Base-by-base conservation (phyloP, 2,329 filamentous ascomycete species). In the Aspergillus tubingensis region DNA sequence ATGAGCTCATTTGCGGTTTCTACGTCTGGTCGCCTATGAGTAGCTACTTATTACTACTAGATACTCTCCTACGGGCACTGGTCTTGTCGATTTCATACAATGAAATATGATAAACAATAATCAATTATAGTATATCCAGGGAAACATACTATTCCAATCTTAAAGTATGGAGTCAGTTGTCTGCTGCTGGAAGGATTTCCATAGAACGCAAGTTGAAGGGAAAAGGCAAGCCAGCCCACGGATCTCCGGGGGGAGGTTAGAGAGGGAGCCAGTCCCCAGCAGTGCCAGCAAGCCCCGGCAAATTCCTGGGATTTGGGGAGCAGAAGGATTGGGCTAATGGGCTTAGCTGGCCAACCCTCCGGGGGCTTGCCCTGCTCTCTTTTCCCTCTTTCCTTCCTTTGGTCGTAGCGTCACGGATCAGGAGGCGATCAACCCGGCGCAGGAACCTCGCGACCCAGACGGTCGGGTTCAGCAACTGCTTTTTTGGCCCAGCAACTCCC, bases 381-480 rank as follows among this genome's bases (percentile, higher is more conserved):
- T 11, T 30, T 30, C 8, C 27, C 36, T 53, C 21, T 38, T 57
- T 25, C 21, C 36, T 51, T 21, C 55, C 36, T 25, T 57, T 15
- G 44, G 44, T 39, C 39, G 59, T 55, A 57, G 61, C 58, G 27
- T 59, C 60, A 64, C 57, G 60, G 63, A 62, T 60, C 60, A 60
- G 63, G 61, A 62, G 61, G 48, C 43, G 67, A 68, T 65, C 65
- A 67, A 57, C 65, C 66, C 65, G 66, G 64, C 68, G 67, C 68
- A 70, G 69, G 66, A 70, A 70, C 69, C 62, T 69, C 51, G 38
- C 59, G 68, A 68, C 62, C 70, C 70, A 70, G 57, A 64, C 65
- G 30, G 62, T 71, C 70, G 70, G 70, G 66, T 67, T 65, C 62
- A 58, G 53, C 47, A 25, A 50, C 49, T 27, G 25, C 47, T 54